phyloP scores from a whole-genome alignment of 2,329 filamentous ascomycete genomes.

The Beauveria sp. region DNA sequence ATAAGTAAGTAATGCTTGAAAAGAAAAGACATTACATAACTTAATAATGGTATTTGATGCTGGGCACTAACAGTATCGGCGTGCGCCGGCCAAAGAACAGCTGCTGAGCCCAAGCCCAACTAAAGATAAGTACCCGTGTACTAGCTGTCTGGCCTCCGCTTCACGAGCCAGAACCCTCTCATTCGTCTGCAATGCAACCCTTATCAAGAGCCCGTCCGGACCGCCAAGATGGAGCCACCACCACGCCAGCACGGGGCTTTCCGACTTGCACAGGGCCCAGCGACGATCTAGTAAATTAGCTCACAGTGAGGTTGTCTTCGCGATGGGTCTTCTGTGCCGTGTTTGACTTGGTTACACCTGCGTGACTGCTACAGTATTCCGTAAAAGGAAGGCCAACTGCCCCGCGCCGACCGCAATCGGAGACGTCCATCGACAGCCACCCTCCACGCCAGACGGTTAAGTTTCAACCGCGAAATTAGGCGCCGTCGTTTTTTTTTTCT shows the following conservation, averaged over 20 bases:
- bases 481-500: background rate
- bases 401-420: conserved; percentile 3
- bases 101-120: background rate
- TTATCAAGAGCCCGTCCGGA: background rate
- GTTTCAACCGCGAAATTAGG: background rate
- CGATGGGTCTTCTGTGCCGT: too few relatives aligned
- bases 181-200: background rate
- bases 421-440: background rate
- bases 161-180: background rate
- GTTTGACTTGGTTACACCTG: too few relatives aligned
- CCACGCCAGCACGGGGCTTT: background rate
- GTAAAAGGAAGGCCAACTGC: background rate
- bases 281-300: background rate
- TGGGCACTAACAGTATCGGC: background rate
- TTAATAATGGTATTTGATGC: background rate
- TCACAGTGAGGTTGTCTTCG: background rate
- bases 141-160: background rate
- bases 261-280: background rate
- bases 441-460: conserved; percentile 11
- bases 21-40: background rate
- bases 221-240: background rate
- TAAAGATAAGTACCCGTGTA: background rate
- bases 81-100: background rate
- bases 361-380: background rate
- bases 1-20: background rate